phyloP scores from a whole-genome alignment of 2,329 filamentous ascomycete genomes.

The Didymella sp. region DNA sequence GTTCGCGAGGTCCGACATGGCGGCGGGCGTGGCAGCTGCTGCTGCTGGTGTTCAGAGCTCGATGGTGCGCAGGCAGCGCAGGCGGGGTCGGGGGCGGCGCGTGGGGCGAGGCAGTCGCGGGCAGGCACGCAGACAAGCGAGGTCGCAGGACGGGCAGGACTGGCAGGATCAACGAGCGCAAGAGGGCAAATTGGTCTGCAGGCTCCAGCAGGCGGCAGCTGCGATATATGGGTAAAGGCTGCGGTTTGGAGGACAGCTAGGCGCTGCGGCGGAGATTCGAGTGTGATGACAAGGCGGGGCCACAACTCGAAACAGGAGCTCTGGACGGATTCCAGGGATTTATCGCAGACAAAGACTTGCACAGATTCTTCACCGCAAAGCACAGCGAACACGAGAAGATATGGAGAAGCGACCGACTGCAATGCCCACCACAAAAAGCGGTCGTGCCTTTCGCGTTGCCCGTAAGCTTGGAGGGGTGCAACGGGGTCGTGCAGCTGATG shows the following conservation, averaged over 20 bases:
- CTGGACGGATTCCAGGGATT: constrained; percentile 12
- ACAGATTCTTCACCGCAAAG: constrained; percentile 26
- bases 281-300: constrained; percentile 32
- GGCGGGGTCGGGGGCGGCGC: constrained; percentile 4
- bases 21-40: constrained; percentile 6
- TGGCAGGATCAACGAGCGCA: not conserved
- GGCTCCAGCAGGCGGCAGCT: constrained; percentile 27
- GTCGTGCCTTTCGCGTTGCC: constrained; percentile 29
- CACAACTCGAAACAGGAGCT: constrained; percentile 23
- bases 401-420: constrained; percentile 26
- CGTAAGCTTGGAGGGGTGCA: constrained; percentile 24
- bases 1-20: constrained; percentile 67
- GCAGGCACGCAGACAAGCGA: not conserved
- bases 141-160: not conserved
- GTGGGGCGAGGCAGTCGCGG: constrained; percentile 1
- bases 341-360: constrained; percentile 20
- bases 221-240: constrained; percentile 27
- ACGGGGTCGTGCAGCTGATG: constrained; percentile 7
- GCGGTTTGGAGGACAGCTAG: constrained; percentile 23
- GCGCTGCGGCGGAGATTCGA: constrained; percentile 37
- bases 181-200: constrained; percentile 2
- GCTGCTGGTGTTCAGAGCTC: not conserved
- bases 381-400: constrained; percentile 17
- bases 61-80: constrained; percentile 8
- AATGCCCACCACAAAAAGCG: constrained; percentile 26